Percentiles rank a stretch among this genome's conserved stretches.
These are phyloP conservation scores for Saccharomycopsis sp. DNA, from an alignment of 805 yeast species.

Conservation along the genomic window DNA sequence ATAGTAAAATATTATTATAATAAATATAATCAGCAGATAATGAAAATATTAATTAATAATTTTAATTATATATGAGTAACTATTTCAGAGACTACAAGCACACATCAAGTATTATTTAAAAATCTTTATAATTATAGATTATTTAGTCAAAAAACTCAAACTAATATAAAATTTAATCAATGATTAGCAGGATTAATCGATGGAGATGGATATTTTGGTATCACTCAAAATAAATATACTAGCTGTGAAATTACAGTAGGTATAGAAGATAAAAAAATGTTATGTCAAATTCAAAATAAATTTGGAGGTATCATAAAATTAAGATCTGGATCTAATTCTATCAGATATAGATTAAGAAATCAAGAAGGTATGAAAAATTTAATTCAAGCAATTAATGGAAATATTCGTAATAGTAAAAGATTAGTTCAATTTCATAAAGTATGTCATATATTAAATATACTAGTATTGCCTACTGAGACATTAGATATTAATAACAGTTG, in stretches of 20 bases:
- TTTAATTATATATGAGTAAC: not conserved
- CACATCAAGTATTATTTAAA: not conserved
- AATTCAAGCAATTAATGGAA: slow-evolving; percentile 7
- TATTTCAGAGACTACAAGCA: not conserved
- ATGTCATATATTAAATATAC: slow-evolving; percentile 3
- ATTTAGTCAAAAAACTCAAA: not conserved
- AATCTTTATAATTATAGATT: not conserved
- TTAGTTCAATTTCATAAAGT: slow-evolving; percentile 9
- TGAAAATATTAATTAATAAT: no score
- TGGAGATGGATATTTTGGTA: slow-evolving; percentile 9
- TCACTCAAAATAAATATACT: slow-evolving; percentile 3
- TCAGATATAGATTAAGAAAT: slow-evolving; percentile 7
- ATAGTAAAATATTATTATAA: no score
- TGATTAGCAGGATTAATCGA: slow-evolving; percentile 8
- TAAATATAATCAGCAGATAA: no score
- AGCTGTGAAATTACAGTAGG: slow-evolving; percentile 1
- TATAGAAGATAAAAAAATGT: not conserved
- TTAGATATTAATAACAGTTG: slow-evolving; percentile 5
- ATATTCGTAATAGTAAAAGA: slow-evolving; percentile 9
- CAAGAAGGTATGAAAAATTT: slow-evolving; percentile 2
- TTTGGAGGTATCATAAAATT: slow-evolving; percentile 7
- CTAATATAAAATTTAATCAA: not conserved
- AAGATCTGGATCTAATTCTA: slow-evolving; percentile 4
- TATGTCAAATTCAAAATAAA: slow-evolving; percentile 5
- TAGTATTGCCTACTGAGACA: not conserved